Evolutionary conservation across 176 grass and related monocot species (phyloP), one percentile per base, ranked within the genome.

Genomic region (Puya raimondii): DNA sequence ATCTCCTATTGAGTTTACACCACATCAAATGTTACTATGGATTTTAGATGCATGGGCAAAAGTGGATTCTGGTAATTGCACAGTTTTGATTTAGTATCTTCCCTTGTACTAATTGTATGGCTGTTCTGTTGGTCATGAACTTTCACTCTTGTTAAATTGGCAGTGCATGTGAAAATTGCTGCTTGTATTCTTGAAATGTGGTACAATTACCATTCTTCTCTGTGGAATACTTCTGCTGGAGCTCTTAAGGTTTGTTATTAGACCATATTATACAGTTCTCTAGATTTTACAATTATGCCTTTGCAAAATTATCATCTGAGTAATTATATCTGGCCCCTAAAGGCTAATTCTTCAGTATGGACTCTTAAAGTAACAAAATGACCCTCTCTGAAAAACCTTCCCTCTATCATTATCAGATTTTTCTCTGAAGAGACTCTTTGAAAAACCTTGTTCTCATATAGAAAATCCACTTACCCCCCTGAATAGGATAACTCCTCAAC

Each of bases 11-110:
- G 88, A 92, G 65, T 92, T 87, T 48, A 84, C 66, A 71, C 81
- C 83, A 47, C 84, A 89, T 89, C 79, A 86, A 80, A 79, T 83
- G n/a, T 74, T 96, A 79, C 79, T 64, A 67, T 96, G 88, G 92
- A 87, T 91, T 78, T 48, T 80, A 70, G 42, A 87, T 82, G 76
- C 67, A 20, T 82, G 83, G 92, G 76, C 51, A 53, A 82, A 66
- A 26, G 64, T 89, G 69, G 88, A 89, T 87, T 82, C 87, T 78
- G 88, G 91, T 96, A 85, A 77, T 18, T 63, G 21, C 20, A 33
- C 15, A 18, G 12, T 12, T 70, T 11, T 68, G 2, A 27, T 50
- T 88, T 65, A 12, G 23, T 21, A 53, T 52, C 51, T 63, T 3
- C 53, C 53, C 20, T 59, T 16, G 2, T 59, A 15, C 11, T 59